Evolutionary conservation across 2,329 filamentous ascomycete genomes (phyloP), one percentile per base, ranked within the genome.

Genomic region (Beauveria scarabaeidicola): DNA sequence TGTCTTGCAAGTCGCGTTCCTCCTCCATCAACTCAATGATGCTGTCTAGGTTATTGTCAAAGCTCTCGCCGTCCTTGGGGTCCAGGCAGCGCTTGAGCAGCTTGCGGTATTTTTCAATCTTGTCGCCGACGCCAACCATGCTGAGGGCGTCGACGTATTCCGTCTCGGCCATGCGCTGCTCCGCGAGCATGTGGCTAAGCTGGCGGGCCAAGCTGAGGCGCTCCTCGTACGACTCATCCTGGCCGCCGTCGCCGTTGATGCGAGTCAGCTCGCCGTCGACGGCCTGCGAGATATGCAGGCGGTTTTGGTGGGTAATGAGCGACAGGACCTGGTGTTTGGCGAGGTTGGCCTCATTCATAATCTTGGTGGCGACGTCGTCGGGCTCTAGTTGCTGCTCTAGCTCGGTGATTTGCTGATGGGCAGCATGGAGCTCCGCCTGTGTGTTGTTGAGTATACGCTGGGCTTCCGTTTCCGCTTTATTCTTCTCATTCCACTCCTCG

Each of bases 401-500:
- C n/a, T 84, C 81, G 40, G 78, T 74, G 43, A 87, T 80, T 64
- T 86, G 81, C 61, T 83, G 80, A 13, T 79, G 81, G 17, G 88
- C 75, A 1, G 77, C 74, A 48, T 82, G 80, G 4, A 90, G 77
- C 68, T 93, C 89, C 36, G 81, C 78, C 63, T 88, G 83, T 0
- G 88, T 86, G 64, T 86, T 87, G 62, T 79, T 78, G 17, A 90
- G 77, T 59, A 87, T 83, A 17, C 83, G 79, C 53, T 82, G 82
- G 3, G 86, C 86, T 69, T 89, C 88, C 27, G 81, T 80, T 67
- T 89, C 86, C 3, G 84, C 84, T 19, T 81, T 79, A 56, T 90
- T 84, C 68, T 90, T 91, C 64, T 91, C 88, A 56, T 82, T 80
- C 66, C 90, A 83, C 69, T 93, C 88, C 29, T 86, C 82, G 61